These are phyloP conservation scores for Globisporangium nodosum DNA, from an alignment of 352 stramenopile species.

Conservation along the genomic window DNA sequence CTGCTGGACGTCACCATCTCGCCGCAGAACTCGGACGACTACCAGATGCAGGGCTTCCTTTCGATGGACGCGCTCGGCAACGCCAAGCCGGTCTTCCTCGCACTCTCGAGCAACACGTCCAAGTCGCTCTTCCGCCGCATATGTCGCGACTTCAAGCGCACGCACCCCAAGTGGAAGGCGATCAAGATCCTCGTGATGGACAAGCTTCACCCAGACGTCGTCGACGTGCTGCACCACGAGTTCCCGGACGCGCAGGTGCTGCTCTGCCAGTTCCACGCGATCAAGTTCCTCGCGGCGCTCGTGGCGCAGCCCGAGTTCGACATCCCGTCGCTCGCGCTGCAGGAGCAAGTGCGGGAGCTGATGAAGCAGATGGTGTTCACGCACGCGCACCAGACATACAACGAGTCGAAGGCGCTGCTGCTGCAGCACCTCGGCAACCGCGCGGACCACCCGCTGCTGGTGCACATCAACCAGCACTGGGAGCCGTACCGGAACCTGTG, in stretches of 20 bases:
- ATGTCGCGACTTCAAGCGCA: conserved; percentile 72
- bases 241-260: conserved; percentile 53
- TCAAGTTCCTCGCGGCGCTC: conserved; percentile 54
- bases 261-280: conserved; percentile 65
- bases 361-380: conserved; percentile 67
- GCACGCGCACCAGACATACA: conserved; percentile 39
- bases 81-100: conserved; percentile 55
- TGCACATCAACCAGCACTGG: conserved; percentile 49
- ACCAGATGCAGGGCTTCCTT: conserved; percentile 56
- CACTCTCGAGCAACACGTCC: conserved; percentile 43
- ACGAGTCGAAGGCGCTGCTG: conserved; percentile 39
- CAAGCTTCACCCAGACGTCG: conserved; percentile 42
- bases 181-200: conserved; percentile 69
- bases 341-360: conserved; percentile 39
- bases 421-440: conserved; percentile 29
- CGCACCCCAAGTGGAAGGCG: conserved; percentile 50
- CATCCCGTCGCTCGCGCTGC: conserved; percentile 25
- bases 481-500: conserved; percentile 56
- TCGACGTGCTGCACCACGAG: conserved; percentile 48
- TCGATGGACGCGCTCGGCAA: conserved; percentile 69
- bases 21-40: conserved; percentile 28
- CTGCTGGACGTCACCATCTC: conserved; percentile 47
- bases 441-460: conserved; percentile 34
- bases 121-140: conserved; percentile 47
- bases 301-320: conserved; percentile 37